These are phyloP conservation scores for Aethionema arabicum DNA, from an alignment of 345 rosid species.

Conservation along the genomic window DNA sequence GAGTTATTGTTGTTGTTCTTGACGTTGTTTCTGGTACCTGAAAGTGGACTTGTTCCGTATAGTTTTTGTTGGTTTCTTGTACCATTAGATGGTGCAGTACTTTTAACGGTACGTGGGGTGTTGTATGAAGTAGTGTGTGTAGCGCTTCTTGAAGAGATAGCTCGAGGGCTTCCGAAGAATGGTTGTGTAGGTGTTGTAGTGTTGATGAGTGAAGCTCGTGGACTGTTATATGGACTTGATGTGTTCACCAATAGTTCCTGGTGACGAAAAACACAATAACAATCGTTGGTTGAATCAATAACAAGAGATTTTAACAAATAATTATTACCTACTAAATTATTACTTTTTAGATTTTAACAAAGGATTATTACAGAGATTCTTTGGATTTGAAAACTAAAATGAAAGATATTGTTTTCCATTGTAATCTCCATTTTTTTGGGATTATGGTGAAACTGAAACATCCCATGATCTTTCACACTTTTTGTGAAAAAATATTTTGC, in stretches of 20 bases:
- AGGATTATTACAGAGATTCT: too few relatives aligned
- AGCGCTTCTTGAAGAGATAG: slow-evolving; percentile 3
- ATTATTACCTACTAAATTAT: too few relatives aligned
- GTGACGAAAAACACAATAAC: too few relatives aligned
- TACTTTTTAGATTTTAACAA: too few relatives aligned
- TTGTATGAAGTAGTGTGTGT: slow-evolving; percentile 9
- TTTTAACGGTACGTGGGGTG: slow-evolving; percentile 5
- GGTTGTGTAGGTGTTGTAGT: slow-evolving; percentile 20
- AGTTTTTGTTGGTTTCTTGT: slow-evolving; percentile 35
- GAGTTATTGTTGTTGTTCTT: slow-evolving; percentile 15
- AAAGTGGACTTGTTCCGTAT: slow-evolving; percentile 30
- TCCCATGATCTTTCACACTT: too few relatives aligned
- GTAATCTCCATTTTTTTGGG: too few relatives aligned
- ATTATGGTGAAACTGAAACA: too few relatives aligned
- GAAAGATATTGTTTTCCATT: too few relatives aligned
- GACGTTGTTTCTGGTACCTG: slow-evolving; percentile 27
- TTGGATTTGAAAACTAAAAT: too few relatives aligned
- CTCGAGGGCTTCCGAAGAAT: slow-evolving; percentile 30
- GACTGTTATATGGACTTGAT: slow-evolving; percentile 30
- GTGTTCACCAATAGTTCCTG: slow-evolving; percentile 1
- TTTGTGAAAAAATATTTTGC: too few relatives aligned
- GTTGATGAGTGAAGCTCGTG: slow-evolving; percentile 20
- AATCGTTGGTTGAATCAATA: too few relatives aligned
- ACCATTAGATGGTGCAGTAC: slow-evolving; percentile 18
- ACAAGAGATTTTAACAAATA: too few relatives aligned